These are phyloP conservation scores for Arthrobotrys sphaeroides DNA, from an alignment of 2,329 filamentous ascomycete genomes.

Conservation along the genomic window DNA sequence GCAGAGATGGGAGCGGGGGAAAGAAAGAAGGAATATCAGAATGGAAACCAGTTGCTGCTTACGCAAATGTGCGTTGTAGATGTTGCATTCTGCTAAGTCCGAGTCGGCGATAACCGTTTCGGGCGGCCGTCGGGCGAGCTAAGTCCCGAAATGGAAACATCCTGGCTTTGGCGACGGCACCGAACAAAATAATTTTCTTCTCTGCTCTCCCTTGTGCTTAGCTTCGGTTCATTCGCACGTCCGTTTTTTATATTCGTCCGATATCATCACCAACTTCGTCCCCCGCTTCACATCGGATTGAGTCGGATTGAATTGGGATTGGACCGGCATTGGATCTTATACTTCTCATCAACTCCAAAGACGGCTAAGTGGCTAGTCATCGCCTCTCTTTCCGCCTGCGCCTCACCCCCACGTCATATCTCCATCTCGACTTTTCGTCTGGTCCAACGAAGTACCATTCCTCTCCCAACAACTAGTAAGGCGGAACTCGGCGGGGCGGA, in stretches of 20 bases:
- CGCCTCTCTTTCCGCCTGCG: background rate
- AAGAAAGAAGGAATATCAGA: too few relatives aligned
- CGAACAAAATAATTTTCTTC: conserved; percentile 12
- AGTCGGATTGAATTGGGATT: too few relatives aligned
- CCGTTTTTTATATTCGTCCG: too few relatives aligned
- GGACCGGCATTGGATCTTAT: background rate
- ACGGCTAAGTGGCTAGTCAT: background rate
- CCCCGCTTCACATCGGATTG: too few relatives aligned
- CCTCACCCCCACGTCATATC: conserved; percentile 21
- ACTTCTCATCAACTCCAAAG: background rate
- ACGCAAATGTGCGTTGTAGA: conserved; percentile 13
- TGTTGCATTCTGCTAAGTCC: conserved; percentile 35
- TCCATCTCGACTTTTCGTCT: background rate
- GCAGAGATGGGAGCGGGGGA: too few relatives aligned
- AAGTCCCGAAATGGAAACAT: conserved; percentile 44
- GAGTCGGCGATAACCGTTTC: conserved; percentile 23
- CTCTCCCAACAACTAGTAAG: conserved; percentile 14
- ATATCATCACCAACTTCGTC: too few relatives aligned
- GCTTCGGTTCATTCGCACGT: background rate
- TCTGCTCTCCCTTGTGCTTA: background rate
- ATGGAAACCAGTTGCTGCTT: background rate
- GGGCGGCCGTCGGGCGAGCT: conserved; percentile 30
- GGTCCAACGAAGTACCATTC: background rate
- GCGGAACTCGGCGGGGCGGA: conserved; percentile 47
- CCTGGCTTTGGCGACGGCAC: conserved; percentile 37